These are phyloP conservation scores for Plasmodium vivax DNA, from an alignment of 169 alveolate genomes.

Conservation along the genomic window DNA sequence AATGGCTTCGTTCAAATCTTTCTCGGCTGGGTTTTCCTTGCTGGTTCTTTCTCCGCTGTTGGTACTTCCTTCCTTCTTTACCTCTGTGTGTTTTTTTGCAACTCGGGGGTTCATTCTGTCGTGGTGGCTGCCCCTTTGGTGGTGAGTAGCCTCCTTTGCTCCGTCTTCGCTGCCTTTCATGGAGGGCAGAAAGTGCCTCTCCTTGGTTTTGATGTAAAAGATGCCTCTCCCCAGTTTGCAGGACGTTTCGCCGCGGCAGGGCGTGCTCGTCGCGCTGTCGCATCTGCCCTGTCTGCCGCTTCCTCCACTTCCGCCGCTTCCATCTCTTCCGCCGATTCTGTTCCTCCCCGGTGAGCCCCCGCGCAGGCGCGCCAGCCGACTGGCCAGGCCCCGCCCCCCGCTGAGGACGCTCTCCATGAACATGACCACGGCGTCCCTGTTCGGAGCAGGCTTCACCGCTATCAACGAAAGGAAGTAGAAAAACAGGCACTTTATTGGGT, in stretches of 20 bases:
- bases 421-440: slow-evolving; percentile 24
- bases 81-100: neutral
- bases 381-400: neutral
- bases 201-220: neutral
- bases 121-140: neutral
- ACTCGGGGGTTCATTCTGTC: neutral
- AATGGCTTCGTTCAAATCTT: slow-evolving; percentile 27
- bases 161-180: neutral
- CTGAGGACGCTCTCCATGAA: slow-evolving; percentile 19
- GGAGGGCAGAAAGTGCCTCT: neutral
- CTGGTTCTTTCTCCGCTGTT: neutral
- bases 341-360: neutral
- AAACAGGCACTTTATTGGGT: slow-evolving; percentile 38
- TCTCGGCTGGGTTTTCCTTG: neutral
- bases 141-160: neutral
- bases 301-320: neutral
- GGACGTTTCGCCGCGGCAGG: neutral
- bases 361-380: neutral
- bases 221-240: neutral
- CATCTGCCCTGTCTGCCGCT: no score
- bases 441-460: slow-evolving; percentile 14
- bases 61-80: neutral
- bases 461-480: slow-evolving; percentile 54
- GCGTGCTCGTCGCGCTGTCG: neutral
- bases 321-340: neutral